Evolutionary conservation across 495 filamentous ascomycete genomes (phyloP).

Genomic region (Friedmanniomyces simplex): DNA sequence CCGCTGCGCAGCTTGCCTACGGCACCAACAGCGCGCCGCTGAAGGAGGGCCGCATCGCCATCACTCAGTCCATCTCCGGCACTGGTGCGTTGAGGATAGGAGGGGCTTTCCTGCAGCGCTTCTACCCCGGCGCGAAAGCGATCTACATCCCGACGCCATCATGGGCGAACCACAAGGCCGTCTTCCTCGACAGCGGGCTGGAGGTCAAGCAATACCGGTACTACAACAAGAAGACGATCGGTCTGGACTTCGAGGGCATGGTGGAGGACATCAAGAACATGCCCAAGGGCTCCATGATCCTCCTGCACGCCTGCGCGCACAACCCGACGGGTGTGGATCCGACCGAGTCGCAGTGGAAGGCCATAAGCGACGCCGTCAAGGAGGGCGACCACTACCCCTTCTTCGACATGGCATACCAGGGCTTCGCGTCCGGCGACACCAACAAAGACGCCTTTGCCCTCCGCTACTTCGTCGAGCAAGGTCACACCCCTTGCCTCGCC

Average conservation of each 20-base stretch:
- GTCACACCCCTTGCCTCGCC: slow-evolving; percentile 77
- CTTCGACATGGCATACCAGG: slow-evolving; percentile 99
- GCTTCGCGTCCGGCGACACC: slow-evolving; percentile 88
- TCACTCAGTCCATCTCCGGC: slow-evolving; percentile 96
- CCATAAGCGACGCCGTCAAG: slow-evolving; percentile 85
- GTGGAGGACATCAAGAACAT: slow-evolving; percentile 82
- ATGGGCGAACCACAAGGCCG: slow-evolving; percentile 96
- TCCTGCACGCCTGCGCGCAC: slow-evolving; percentile 95
- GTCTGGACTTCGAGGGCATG: slow-evolving; percentile 93
- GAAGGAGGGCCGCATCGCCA: slow-evolving; percentile 67
- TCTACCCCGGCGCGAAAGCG: slow-evolving; percentile 81
- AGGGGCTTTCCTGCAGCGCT: slow-evolving; percentile 81
- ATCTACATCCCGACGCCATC: slow-evolving; percentile 93
- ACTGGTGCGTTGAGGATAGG: slow-evolving; percentile 93
- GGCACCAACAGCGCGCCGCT: slow-evolving; percentile 65
- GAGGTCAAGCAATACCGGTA: slow-evolving; percentile 91
- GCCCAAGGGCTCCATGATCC: slow-evolving; percentile 73
- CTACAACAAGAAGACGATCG: slow-evolving; percentile 98
- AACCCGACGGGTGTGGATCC: slow-evolving; percentile 98
- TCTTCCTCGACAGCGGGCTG: slow-evolving; percentile 88
- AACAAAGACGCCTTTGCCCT: slow-evolving; percentile 87
- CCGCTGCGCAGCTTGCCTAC: slow-evolving; percentile 84
- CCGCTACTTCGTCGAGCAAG: slow-evolving; percentile 82
- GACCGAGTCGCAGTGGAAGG: slow-evolving; percentile 81
- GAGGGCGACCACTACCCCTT: slow-evolving; percentile 83